phyloP scores from a whole-genome alignment of 257 asterid genomes.

The Salvia miltiorrhiza region DNA sequence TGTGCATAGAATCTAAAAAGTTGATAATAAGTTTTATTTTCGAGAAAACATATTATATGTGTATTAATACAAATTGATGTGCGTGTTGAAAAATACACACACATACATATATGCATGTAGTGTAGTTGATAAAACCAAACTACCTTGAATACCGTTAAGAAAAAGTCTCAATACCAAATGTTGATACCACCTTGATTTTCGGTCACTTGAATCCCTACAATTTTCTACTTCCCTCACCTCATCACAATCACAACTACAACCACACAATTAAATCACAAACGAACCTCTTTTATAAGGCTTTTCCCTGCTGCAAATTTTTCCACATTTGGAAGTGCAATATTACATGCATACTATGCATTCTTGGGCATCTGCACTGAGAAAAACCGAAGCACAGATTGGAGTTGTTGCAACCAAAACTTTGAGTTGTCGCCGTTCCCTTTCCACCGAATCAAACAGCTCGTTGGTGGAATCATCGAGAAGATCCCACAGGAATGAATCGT shows the following conservation, averaged over 20 bases:
- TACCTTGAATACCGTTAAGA: slow-evolving; percentile 36
- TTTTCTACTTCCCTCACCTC: slow-evolving; percentile 18
- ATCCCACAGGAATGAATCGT: slow-evolving; percentile 19
- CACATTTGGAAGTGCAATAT: neutral
- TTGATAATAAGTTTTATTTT: neutral
- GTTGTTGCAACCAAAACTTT: slow-evolving; percentile 26
- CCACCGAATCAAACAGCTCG: slow-evolving; percentile 25
- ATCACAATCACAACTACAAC: neutral
- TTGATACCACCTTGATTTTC: slow-evolving; percentile 30
- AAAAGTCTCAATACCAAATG: slow-evolving; percentile 29
- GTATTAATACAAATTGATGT: neutral
- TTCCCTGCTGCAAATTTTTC: neutral
- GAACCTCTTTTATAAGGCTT: neutral
- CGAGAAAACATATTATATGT: neutral
- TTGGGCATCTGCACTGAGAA: slow-evolving; percentile 41
- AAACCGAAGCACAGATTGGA: slow-evolving; percentile 29
- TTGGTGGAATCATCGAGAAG: slow-evolving; percentile 9
- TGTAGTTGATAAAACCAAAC: slow-evolving; percentile 9
- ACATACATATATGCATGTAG: too few relatives aligned
- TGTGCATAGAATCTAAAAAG: too few relatives aligned
- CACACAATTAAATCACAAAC: slow-evolving; percentile 7
- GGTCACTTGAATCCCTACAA: slow-evolving; percentile 28
- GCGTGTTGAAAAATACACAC: neutral
- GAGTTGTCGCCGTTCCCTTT: slow-evolving; percentile 23
- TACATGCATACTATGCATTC: slow-evolving; percentile 49